These are phyloP conservation scores for Wallacemonas collosoma DNA, from an alignment of 208 protist genomes.

Conservation along the genomic window DNA sequence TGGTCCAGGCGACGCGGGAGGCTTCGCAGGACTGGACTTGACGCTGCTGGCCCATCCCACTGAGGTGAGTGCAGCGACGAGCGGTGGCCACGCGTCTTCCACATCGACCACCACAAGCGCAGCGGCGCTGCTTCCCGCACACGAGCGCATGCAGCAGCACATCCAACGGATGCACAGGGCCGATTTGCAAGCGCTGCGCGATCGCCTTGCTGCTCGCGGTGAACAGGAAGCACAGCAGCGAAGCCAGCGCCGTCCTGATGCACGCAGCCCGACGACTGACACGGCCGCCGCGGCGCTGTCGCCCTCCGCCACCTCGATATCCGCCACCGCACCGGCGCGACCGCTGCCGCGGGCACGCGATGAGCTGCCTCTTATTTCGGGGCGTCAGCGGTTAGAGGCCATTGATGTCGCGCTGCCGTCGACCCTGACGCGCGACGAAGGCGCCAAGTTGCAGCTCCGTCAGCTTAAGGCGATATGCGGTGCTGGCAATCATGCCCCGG, in stretches of 20 bases:
- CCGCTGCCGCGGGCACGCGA: conserved; percentile 19
- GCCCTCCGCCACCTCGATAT: background rate
- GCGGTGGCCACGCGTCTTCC: background rate
- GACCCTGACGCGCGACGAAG: conserved; percentile 37
- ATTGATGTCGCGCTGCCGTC: conserved; percentile 58
- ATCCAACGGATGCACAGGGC: conserved; percentile 11
- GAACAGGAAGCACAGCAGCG: conserved; percentile 25
- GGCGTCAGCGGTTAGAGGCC: conserved; percentile 48
- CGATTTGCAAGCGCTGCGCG: conserved; percentile 17
- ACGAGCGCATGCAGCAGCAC: conserved; percentile 25
- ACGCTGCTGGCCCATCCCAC: conserved; percentile 20
- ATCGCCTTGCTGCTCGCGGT: conserved; percentile 12
- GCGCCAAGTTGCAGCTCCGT: conserved; percentile 40
- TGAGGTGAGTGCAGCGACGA: conserved; percentile 5
- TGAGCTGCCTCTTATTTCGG: conserved; percentile 32
- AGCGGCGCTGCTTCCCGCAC: conserved; percentile 21
- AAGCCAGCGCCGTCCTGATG: conserved; percentile 15
- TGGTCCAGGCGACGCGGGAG: background rate
- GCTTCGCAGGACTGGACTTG: conserved; percentile 24
- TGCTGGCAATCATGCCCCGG: background rate
- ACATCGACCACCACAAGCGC: background rate
- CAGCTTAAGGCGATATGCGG: conserved; percentile 36
- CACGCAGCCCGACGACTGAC: background rate
- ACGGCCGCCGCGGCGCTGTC: background rate
- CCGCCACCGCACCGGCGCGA: background rate